Conservation (phyloP, 495 filamentous ascomycete species). For the Aspergillus sparsus region DNA sequence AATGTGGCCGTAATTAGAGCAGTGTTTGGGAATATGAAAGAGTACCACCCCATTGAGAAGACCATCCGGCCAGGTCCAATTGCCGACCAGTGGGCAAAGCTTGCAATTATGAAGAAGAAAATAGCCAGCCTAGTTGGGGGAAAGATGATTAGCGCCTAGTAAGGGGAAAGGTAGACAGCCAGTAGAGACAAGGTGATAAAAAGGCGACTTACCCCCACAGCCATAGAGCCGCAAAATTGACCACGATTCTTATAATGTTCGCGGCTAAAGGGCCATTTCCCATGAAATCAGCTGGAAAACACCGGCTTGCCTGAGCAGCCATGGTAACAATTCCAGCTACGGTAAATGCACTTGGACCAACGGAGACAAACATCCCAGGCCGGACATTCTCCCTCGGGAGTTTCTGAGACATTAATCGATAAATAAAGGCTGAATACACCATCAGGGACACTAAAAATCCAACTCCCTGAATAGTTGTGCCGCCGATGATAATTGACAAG, state of each 20-base stretch:
- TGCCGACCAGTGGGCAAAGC: conserved; percentile 75
- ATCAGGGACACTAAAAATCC: conserved; percentile 84
- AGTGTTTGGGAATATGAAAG: conserved; percentile 86
- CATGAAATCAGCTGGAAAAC: conserved; percentile 58
- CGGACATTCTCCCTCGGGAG: conserved; percentile 73
- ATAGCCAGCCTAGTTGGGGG: conserved; percentile 57
- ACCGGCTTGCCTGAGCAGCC: conserved; percentile 46
- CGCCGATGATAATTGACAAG: conserved; percentile 68
- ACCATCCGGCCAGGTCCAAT: conserved; percentile 61
- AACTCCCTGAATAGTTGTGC: conserved; percentile 75
- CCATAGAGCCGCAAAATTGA: conserved; percentile 69
- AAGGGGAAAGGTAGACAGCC: conserved; percentile 11
- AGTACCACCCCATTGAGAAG: conserved; percentile 89
- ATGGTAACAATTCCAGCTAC: conserved; percentile 67
- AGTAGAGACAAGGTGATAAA: not conserved
- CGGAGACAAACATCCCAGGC: conserved; percentile 82
- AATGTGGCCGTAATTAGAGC: conserved; percentile 73
- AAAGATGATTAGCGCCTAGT: no score
- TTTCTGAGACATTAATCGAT: conserved; percentile 90
- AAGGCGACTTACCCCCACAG: conserved; percentile 63
- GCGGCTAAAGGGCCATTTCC: conserved; percentile 58
- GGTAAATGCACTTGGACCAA: conserved; percentile 80
- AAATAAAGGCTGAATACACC: conserved; percentile 84
- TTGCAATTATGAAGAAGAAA: conserved; percentile 83
- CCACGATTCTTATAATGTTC: conserved; percentile 53